Base-by-base conservation (phyloP, 2,329 filamentous ascomycete species). In the Neofusicoccum cordaticola region DNA sequence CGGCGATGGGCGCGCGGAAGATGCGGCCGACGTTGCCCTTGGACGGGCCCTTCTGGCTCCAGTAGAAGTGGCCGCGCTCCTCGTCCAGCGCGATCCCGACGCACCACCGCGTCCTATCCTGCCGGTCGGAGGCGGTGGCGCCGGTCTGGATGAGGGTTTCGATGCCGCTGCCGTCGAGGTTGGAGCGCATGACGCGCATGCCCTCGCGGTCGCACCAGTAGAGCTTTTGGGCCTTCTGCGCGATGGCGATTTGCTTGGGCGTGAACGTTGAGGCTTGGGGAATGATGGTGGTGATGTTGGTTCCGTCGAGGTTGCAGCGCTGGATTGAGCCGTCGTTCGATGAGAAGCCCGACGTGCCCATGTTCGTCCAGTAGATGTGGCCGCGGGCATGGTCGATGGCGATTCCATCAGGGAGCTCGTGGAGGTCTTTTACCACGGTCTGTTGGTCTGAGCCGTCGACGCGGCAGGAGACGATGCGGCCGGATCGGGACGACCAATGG, bases 1-100 rank as follows among this genome's bases (percentile, higher is more conserved):
- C 77, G 0, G 78, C 70, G 0, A 86, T 73, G 15, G 74, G 71
- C 0, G 85, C 84, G 4, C 77, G 73, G 70, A 85, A 84, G 48
- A 88, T 86, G 3, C 81, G 78, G 0, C 86, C 86, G 45, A 79
- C 70, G 1, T 72, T 74, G 0, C 77, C 79, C 71, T 87, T 88
- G 2, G 80, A 79, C 0, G 78, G 74, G 0, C 86, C 86, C 68
- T 88, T 88, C 60, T 88, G 85, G 0, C 83, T 85, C 86, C 86
- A 88, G 77, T 84, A 88, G 51, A 88, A 76, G 47, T 80, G 78
- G 13, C 79, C 78, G 0, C 74, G 72, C 0, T 71, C 65, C 0
- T 74, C 73, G 2, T 80, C 79, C 0, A 88, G 76, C 0, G 81
- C 72, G 44, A 88, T 78, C 1, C 86, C 86, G 8, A 88, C 85